Evolutionary conservation across 2,329 filamentous ascomycete genomes (phyloP).

Genomic region (Claviceps capensis): DNA sequence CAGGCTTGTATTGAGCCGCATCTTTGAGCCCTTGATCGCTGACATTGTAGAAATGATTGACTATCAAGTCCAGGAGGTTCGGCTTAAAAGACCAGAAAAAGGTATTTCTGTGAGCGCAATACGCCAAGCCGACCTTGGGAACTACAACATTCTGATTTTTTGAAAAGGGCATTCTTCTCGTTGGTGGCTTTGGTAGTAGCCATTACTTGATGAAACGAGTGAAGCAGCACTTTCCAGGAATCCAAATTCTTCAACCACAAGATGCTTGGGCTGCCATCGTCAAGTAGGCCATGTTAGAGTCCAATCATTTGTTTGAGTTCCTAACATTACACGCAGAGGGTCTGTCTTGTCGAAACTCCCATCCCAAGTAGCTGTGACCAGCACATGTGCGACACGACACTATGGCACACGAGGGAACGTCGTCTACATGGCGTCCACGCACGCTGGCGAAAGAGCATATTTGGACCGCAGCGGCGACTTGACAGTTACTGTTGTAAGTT

Average conservation of each 20-base stretch:
- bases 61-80: slow-evolving; percentile 8
- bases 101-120: neutral
- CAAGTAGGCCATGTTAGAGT: neutral
- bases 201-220: neutral
- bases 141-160: neutral
- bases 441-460: neutral
- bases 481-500: neutral
- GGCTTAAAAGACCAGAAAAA: neutral
- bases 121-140: neutral
- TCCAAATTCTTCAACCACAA: slow-evolving; percentile 1
- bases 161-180: slow-evolving; percentile 3
- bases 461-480: neutral
- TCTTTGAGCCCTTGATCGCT: slow-evolving; percentile 11
- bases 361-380: neutral
- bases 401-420: neutral
- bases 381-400: slow-evolving; percentile 1
- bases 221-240: neutral
- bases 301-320: neutral
- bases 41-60: slow-evolving; percentile 9
- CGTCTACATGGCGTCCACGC: neutral
- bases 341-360: slow-evolving; percentile 1
- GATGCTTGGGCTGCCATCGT: slow-evolving; percentile 6
- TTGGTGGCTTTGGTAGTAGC: slow-evolving; percentile 5
- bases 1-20: neutral
- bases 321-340: neutral